Conservation (phyloP, 768 basidiomycete genomes). For the Termitomyces sp. region DNA sequence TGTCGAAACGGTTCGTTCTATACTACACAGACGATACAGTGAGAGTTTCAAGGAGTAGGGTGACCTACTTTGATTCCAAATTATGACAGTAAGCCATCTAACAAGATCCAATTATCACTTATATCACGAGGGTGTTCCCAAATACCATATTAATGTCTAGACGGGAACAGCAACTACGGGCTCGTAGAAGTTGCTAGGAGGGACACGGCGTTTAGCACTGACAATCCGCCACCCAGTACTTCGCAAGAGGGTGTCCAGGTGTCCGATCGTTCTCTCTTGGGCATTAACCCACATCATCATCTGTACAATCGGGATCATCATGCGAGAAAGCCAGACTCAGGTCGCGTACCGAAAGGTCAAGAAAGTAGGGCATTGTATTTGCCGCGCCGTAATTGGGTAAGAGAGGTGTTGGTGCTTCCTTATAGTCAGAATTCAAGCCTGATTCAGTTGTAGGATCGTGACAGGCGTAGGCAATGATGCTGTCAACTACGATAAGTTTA, state of each 20-base stretch:
- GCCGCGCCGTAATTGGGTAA: neutral
- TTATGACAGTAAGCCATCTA: no score
- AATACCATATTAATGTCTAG: neutral
- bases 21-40: no score
- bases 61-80: no score
- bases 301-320: neutral
- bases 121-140: no score
- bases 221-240: conserved; percentile 6
- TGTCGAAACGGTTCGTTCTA: no score
- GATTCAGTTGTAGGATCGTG: neutral
- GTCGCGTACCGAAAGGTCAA: conserved; percentile 1
- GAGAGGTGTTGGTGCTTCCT: conserved; percentile 2
- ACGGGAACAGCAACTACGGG: conserved; percentile 2
- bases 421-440: neutral
- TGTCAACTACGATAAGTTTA: conserved; percentile 31
- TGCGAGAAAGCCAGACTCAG: neutral
- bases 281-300: conserved; percentile 11
- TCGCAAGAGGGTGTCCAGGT: conserved; percentile 1
- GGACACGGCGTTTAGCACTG: neutral
- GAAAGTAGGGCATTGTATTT: neutral
- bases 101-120: no score
- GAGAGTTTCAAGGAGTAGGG: no score
- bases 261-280: conserved; percentile 5
- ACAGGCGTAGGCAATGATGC: conserved; percentile 21
- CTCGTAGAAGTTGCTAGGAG: conserved; percentile 1